Conservation (phyloP, 148 eudicot genomes). For the Rhododendron griersonianum region DNA sequence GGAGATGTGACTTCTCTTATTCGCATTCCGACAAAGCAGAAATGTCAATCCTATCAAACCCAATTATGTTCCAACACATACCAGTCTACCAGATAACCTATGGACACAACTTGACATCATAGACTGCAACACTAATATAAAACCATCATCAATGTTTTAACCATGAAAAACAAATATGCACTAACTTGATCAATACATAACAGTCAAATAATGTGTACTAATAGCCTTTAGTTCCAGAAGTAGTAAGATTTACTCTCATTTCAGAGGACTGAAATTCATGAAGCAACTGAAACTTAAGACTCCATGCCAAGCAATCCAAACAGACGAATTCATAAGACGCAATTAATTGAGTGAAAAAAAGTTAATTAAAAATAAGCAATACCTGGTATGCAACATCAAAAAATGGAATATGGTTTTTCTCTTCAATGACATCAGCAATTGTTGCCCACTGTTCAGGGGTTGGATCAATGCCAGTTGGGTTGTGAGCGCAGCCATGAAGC, state of each 20-base stretch:
- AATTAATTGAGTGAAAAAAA: neutral
- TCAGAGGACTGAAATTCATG: neutral
- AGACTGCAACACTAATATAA: neutral
- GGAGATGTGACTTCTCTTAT: neutral
- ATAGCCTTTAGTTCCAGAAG: neutral
- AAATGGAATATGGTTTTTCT: constrained; percentile 88
- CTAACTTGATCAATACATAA: neutral
- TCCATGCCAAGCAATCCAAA: neutral
- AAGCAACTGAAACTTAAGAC: neutral
- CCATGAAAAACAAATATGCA: neutral
- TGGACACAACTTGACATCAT: neutral
- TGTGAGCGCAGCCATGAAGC: constrained; percentile 99
- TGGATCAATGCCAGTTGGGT: constrained; percentile 98
- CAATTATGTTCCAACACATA: neutral
- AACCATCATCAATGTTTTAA: neutral
- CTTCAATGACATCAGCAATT: constrained; percentile 91
- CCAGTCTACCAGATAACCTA: neutral
- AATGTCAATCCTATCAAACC: too few species aligned
- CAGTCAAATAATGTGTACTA: neutral
- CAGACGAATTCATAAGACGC: too few species aligned
- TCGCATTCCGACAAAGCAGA: neutral
- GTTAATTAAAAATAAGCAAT: neutral
- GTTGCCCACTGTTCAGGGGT: constrained; percentile 87
- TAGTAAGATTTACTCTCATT: neutral
- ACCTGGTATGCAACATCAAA: constrained; percentile 99